A percentile compares a stretch with the other conserved stretches of the same genome.
Evolutionary conservation across 2,329 filamentous ascomycete genomes (phyloP).

Genomic region (Cladorrhinum sp.): DNA sequence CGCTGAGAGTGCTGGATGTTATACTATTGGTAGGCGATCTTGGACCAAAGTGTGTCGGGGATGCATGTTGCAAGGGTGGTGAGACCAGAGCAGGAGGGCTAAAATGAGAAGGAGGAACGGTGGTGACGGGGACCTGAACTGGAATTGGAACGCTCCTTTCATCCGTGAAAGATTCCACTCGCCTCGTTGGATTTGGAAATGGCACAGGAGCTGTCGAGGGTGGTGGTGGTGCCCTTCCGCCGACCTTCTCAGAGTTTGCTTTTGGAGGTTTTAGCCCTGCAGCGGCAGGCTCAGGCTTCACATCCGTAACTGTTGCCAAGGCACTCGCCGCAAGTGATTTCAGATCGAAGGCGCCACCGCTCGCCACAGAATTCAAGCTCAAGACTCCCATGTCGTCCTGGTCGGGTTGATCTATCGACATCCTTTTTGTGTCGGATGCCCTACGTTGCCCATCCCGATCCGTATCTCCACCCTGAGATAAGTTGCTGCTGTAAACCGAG

Average conservation of each 20-base stretch:
- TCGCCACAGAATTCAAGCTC: not conserved
- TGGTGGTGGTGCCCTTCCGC: constrained; percentile 11
- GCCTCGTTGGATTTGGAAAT: constrained; percentile 20
- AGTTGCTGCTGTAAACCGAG: constrained; percentile 8
- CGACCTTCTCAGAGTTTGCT: constrained; percentile 23
- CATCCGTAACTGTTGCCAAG: constrained; percentile 24
- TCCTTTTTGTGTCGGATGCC: constrained; percentile 1
- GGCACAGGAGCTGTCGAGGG: constrained; percentile 12
- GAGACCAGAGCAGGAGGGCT: constrained; percentile 26
- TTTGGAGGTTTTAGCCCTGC: constrained; percentile 24
- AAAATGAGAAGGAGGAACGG: constrained; percentile 19
- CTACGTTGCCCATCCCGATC: not conserved
- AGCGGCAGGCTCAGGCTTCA: constrained; percentile 19
- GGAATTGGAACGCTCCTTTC: constrained; percentile 15
- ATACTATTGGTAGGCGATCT: constrained; percentile 24
- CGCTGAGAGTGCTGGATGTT: constrained; percentile 23
- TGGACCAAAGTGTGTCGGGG: constrained; percentile 21
- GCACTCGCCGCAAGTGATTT: constrained; percentile 34
- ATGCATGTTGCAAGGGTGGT: constrained; percentile 17
- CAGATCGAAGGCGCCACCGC: constrained; percentile 28
- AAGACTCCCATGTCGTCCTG: constrained; percentile 12
- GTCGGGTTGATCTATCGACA: constrained; percentile 14
- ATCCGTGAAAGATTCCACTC: constrained; percentile 11
- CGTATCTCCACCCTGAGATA: constrained; percentile 4
- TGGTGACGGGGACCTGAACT: not conserved